Conservation (phyloP, 192 early-diverging fungal genomes). For the Chytriomyces confervae region DNA sequence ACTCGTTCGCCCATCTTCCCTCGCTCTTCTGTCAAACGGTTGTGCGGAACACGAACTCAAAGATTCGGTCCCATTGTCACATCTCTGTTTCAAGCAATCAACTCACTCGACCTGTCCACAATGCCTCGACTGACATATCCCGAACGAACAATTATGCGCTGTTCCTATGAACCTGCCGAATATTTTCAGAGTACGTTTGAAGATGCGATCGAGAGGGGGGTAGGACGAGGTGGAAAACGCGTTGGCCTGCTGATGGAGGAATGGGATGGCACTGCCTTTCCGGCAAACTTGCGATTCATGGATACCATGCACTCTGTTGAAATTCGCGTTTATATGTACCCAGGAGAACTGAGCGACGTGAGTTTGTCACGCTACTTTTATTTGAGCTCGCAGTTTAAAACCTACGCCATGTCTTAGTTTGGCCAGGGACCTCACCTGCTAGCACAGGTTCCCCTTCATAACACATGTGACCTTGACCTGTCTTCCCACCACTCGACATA, state of each 20-base stretch:
- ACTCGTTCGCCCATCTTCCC: slow-evolving; percentile 1
- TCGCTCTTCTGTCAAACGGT: not conserved
- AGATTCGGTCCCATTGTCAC: slow-evolving; percentile 13
- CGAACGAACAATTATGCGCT: slow-evolving; percentile 83
- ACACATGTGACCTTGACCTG: too few species aligned
- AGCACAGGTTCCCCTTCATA: too few species aligned
- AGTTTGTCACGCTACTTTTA: slow-evolving; percentile 33
- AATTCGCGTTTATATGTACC: slow-evolving; percentile 81
- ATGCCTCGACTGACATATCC: slow-evolving; percentile 80
- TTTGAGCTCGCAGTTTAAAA: slow-evolving; percentile 12
- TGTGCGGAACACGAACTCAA: not conserved
- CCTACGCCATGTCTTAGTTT: slow-evolving; percentile 43
- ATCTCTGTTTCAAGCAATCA: slow-evolving; percentile 80
- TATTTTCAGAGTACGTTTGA: slow-evolving; percentile 86
- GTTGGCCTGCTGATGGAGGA: slow-evolving; percentile 40
- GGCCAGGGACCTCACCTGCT: too few species aligned
- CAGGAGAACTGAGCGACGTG: slow-evolving; percentile 91
- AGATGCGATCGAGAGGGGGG: slow-evolving; percentile 39
- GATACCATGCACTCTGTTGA: too few species aligned
- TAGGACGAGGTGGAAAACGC: not conserved
- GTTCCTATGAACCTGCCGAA: slow-evolving; percentile 77
- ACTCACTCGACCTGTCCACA: slow-evolving; percentile 79
- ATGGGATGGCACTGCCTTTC: slow-evolving; percentile 88
- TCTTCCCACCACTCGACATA: too few species aligned
- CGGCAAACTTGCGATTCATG: slow-evolving; percentile 82